Conservation (phyloP, 75 land plant species). For the Sequoiadendron giganteum region DNA sequence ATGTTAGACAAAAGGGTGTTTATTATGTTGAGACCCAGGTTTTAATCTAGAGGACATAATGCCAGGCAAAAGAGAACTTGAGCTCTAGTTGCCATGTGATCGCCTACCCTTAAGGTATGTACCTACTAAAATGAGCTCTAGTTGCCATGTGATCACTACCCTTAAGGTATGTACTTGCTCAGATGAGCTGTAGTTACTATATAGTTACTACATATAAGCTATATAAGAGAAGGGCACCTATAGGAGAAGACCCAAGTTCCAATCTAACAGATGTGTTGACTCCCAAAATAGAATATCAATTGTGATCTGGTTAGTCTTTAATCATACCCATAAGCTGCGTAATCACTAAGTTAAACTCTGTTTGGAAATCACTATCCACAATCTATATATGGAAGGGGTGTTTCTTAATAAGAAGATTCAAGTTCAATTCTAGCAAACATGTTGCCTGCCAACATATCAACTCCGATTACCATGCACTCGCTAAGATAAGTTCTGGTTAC, state of each 20-base stretch:
- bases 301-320: neutral
- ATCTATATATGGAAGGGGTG: neutral
- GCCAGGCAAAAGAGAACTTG: neutral
- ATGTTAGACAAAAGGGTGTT: neutral
- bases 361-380: neutral
- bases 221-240: neutral
- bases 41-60: neutral
- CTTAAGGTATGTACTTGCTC: neutral
- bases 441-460: neutral
- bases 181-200: neutral
- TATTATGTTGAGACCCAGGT: neutral
- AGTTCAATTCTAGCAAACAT: neutral
- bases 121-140: neutral
- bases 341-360: neutral
- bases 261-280: neutral
- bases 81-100: neutral
- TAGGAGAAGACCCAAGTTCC: neutral
- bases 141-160: neutral
- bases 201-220: neutral
- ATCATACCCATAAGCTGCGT: neutral
- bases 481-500: neutral
- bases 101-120: neutral
- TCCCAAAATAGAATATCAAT: neutral
- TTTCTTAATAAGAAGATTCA: neutral
- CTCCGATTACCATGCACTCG: neutral